Conservation (phyloP, 2,329 filamentous ascomycete species). For the Pseudogymnoascus sp. region DNA sequence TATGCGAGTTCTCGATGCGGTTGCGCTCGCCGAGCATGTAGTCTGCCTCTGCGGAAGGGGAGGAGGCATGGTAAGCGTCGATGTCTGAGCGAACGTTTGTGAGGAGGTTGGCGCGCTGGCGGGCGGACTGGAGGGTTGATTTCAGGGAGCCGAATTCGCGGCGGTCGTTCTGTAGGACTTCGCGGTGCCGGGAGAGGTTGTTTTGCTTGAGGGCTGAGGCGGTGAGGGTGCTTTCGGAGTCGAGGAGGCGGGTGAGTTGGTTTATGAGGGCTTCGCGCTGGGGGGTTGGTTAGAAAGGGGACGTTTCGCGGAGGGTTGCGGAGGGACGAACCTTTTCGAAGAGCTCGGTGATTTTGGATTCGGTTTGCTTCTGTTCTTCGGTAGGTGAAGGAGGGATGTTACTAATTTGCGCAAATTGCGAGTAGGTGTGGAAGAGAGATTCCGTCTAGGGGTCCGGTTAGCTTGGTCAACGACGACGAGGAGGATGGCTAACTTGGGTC, state of each 20-base stretch:
- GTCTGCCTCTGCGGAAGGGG: conserved; percentile 80
- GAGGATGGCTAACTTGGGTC: conserved; percentile 59
- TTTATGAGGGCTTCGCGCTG: conserved; percentile 75
- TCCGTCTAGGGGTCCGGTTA: conserved; percentile 58
- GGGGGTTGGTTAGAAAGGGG: conserved; percentile 13
- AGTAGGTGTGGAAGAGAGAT: conserved; percentile 73
- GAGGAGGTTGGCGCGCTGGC: conserved; percentile 82
- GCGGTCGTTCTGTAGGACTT: conserved; percentile 80
- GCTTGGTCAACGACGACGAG: background rate
- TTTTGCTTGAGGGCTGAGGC: conserved; percentile 95
- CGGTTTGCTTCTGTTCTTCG: conserved; percentile 72
- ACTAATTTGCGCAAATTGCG: conserved; percentile 75
- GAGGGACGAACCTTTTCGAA: conserved; percentile 59
- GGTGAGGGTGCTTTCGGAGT: conserved; percentile 80
- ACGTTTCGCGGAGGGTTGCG: background rate
- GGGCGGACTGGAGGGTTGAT: conserved; percentile 63
- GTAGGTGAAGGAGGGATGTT: conserved; percentile 76
- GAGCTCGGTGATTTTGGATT: conserved; percentile 74
- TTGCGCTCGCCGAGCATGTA: conserved; percentile 92
- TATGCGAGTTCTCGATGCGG: conserved; percentile 81
- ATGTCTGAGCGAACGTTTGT: conserved; percentile 89
- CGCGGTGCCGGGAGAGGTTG: conserved; percentile 83
- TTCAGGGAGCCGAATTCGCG: conserved; percentile 72
- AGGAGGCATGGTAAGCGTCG: conserved; percentile 73
- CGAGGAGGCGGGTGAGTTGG: conserved; percentile 80